Evolutionary conservation across 495 filamentous ascomycete species (phyloP), one percentile per base, ranked within the genome.

Genomic region (Hyaloscypha hepaticicola): DNA sequence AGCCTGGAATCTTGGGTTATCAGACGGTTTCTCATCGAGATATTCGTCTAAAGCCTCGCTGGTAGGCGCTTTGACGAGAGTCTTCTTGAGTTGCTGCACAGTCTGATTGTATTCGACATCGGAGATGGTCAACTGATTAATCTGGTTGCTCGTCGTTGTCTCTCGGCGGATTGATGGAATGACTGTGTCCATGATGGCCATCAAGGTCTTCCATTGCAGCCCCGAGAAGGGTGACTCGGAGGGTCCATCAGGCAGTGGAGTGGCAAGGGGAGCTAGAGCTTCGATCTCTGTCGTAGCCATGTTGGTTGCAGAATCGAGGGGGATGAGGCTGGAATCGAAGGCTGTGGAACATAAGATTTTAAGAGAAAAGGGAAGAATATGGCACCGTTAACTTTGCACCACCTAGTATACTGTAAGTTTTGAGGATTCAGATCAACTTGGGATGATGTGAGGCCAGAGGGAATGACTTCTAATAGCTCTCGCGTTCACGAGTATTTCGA

Each of bases 141-240:
- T 50, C 29, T 64, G 45, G 14, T 53, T 70, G 57, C 74, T 77
- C 22, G 79, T 73, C 3, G 74, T 66, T 16, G 60, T 27, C 66
- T 55, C 61, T 71, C 70, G 55, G 64, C 38, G 6, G 66, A 87
- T 78, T 0, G 79, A 80, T 6, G 84, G 83, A 26, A 88, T 77
- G 29, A 86, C 70, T 0, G 83, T 78, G 65, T 87, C 83, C 29
- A 80, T 79, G 5, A 87, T 72, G 0, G 83, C 76, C 67, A 86
- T 73, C 2, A 87, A 73, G 0, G 78, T 85, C 2, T 67, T 77
- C 85, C 85, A 87, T 77, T 87, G 85, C 1, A 74, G 31, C 22
- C 77, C 74, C 0, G 76, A 79, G 62, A 84, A 82, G 61, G 56
- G 56, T 7, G 14, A 7, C n/a, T 58, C 56, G n/a, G 33, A n/a